Evolutionary conservation across 768 basidiomycete genomes (phyloP), one percentile per base, ranked within the genome.

Genomic region (Multifurca ochricompacta): DNA sequence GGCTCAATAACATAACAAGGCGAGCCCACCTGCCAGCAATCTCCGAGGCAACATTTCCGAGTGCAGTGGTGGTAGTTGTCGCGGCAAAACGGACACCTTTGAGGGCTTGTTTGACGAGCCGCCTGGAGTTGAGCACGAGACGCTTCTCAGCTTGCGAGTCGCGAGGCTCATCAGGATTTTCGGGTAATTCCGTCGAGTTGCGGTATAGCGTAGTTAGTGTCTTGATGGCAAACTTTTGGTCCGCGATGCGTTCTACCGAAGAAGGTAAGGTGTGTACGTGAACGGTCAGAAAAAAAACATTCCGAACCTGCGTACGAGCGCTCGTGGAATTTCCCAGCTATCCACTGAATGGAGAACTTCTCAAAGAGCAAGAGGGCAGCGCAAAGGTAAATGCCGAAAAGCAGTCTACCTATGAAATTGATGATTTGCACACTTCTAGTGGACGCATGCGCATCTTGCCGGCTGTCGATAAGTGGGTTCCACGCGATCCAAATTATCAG

Each of bases 311-410:
- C 78, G 61, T 85, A 90, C 6, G 82, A 84, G 45, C 81, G 71
- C 65, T 88, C 85, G 64, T 91, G 88, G 67, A 90, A 91, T 64
- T 88, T 87, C 41, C 73, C 76, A 42, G 85, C 85, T 61, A 95
- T 91, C 74, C 82, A 82, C 66, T 94, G 92, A 44, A 96, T 87
- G 13, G 85, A 68, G 56, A 93, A 79, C 65, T 96, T 96, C 68
- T 93, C 91, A 51, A 78, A 83, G 10, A 87, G 74, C 6, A 93
- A 76, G 23, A 91, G 74, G 25, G 77, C 76, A 0, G 84, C 68
- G 64, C 82, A 87, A 44, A 93, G 64, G 64, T 82, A 77, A 45
- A 86, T 65, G 7, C 82, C 87, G 64, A 93, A 91, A 6, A 90
- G 72, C 25, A 91, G 69, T 65, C 82, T 83, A 3, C 73, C 77